Evolutionary conservation across 179 eudicot genomes (phyloP).

Genomic region (Pouteria campechiana): DNA sequence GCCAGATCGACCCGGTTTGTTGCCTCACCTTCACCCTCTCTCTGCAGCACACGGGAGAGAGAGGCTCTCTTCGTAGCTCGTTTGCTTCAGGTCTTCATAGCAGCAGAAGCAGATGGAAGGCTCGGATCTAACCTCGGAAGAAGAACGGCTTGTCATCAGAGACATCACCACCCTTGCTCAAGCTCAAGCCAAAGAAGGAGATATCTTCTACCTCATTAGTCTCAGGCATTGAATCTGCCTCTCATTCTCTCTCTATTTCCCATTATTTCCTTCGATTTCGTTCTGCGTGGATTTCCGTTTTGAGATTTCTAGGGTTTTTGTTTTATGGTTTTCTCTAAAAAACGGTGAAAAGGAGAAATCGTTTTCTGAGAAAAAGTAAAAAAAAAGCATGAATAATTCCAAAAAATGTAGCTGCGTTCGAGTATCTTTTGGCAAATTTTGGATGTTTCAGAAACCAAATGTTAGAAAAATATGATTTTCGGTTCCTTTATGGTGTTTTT

Average conservation of each 20-base stretch:
- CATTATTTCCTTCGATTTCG: background rate
- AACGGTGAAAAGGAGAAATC: background rate
- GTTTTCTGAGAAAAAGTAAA: background rate
- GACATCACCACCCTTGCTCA: conserved; percentile 64
- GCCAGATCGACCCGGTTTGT: no score
- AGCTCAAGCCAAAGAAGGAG: conserved; percentile 71
- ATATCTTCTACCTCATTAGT: conserved; percentile 66
- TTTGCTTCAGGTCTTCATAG: no score
- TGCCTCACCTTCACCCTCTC: no score
- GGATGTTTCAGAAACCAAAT: background rate
- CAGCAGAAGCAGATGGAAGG: no score
- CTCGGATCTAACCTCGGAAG: conserved; percentile 54
- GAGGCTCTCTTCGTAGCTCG: no score
- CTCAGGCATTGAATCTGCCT: conserved; percentile 28
- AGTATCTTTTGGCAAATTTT: background rate
- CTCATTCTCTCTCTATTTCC: background rate
- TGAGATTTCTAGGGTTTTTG: background rate
- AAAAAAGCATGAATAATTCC: background rate
- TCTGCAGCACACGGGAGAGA: no score
- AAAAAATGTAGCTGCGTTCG: background rate
- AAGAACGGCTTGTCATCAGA: conserved; percentile 56
- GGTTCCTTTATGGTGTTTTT: no score
- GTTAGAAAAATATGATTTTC: background rate
- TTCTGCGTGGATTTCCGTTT: background rate
- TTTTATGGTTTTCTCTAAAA: background rate